Percentiles rank a stretch among this genome's conserved stretches.
Evolutionary conservation across 1,284 basidiomycete species (phyloP).

Genomic region (Puccinia novopanici): DNA sequence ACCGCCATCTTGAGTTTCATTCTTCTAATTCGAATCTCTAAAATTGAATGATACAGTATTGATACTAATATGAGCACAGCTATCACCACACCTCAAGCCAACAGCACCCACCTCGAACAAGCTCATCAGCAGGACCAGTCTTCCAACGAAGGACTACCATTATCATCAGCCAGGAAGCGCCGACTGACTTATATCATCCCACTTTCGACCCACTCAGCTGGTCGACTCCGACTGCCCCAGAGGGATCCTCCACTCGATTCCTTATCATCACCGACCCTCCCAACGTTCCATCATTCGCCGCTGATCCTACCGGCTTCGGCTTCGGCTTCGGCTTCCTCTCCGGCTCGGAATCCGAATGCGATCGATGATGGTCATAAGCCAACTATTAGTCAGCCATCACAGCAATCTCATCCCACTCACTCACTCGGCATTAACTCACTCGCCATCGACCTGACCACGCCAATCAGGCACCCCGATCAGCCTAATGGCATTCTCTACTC

Average conservation of each 20-base stretch:
- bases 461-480: slow-evolving; percentile 63
- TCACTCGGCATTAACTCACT: slow-evolving; percentile 82
- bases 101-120: too few relatives aligned
- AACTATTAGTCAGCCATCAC: not conserved
- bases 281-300: not conserved
- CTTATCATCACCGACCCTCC: not conserved
- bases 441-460: slow-evolving; percentile 80
- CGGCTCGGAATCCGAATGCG: too few relatives aligned
- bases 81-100: slow-evolving; percentile 5
- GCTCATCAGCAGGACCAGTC: not conserved
- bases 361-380: not conserved
- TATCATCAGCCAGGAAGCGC: not conserved
- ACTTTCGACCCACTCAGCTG: not conserved
- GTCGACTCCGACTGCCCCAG: not conserved
- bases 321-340: too few relatives aligned
- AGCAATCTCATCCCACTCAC: slow-evolving; percentile 62
- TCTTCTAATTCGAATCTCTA: too few relatives aligned
- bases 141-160: not conserved
- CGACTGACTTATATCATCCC: slow-evolving; percentile 14
- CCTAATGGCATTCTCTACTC: slow-evolving; percentile 86
- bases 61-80: slow-evolving; percentile 27
- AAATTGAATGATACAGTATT: too few relatives aligned
- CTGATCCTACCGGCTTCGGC: not conserved
- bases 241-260: not conserved
- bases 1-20: too few relatives aligned